Percentiles rank a stretch among this genome's conserved stretches.
These are phyloP conservation scores for Cardiospermum halicacabum DNA, from an alignment of 345 rosid species.

Conservation along the genomic window DNA sequence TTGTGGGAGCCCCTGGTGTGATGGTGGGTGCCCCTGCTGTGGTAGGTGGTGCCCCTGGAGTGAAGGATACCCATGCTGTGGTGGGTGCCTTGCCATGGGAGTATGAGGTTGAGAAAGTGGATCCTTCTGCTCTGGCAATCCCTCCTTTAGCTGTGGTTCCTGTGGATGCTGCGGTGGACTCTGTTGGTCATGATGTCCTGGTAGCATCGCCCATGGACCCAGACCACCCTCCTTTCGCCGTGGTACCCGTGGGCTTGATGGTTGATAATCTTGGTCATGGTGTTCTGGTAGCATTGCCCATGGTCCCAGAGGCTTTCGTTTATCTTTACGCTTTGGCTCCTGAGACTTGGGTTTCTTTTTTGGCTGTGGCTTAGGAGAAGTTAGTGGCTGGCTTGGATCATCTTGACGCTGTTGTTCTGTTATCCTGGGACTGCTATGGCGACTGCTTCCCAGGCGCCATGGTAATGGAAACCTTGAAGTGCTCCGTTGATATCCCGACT, in stretches of 20 bases:
- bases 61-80: constrained; percentile 7
- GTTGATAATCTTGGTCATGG: not conserved
- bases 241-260: not conserved
- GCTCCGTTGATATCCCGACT: not conserved
- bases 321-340: not conserved
- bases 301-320: not conserved
- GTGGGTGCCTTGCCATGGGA: not conserved
- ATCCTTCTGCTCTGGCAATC: constrained; percentile 15
- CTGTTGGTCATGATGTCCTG: not conserved
- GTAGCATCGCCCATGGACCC: not conserved
- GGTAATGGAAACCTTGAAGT: not conserved
- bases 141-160: not conserved
- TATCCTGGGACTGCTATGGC: not conserved
- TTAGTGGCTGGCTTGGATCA: not conserved
- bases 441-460: not conserved
- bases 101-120: constrained; percentile 14
- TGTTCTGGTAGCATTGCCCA: not conserved
- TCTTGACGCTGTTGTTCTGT: not conserved
- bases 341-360: not conserved
- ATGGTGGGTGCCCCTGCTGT: no score
- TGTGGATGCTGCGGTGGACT: not conserved
- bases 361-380: not conserved
- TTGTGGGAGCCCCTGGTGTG: no score
- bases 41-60: constrained; percentile 16
- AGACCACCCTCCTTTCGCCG: not conserved